Conservation (phyloP, 2,329 filamentous ascomycete genomes). For the Alternaria solani region DNA sequence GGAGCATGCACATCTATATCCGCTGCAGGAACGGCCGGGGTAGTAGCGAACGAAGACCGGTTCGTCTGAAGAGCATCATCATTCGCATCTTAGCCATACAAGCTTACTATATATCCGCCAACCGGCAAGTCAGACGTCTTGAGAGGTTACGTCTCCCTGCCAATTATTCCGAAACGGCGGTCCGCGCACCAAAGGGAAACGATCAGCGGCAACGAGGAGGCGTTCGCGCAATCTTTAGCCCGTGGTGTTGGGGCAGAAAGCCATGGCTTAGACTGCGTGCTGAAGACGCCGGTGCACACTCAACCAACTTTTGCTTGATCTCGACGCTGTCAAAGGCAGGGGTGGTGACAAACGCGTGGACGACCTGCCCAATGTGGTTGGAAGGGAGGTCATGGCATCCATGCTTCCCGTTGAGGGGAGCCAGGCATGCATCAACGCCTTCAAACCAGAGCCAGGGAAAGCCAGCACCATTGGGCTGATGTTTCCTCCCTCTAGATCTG, state of each 20-base stretch:
- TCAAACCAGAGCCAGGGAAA: background rate
- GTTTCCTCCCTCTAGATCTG: conserved; percentile 13
- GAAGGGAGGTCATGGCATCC: conserved; percentile 19
- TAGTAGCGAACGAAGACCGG: conserved; percentile 22
- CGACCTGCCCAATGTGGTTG: conserved; percentile 18
- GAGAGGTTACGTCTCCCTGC: conserved; percentile 12
- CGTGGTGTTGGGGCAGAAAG: conserved; percentile 14
- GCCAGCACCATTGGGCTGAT: conserved; percentile 3
- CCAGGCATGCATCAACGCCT: background rate
- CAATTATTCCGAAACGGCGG: conserved; percentile 37
- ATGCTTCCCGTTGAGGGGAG: conserved; percentile 22
- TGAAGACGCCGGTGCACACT: conserved; percentile 23
- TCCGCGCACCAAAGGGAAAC: conserved; percentile 31
- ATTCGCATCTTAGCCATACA: conserved; percentile 19
- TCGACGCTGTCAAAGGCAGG: conserved; percentile 25
- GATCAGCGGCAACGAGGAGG: conserved; percentile 45
- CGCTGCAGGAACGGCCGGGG: conserved; percentile 20
- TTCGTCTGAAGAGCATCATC: conserved; percentile 19
- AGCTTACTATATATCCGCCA: conserved; percentile 31
- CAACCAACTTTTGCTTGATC: conserved; percentile 29
- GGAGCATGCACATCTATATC: conserved; percentile 18
- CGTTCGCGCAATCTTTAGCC: conserved; percentile 28
- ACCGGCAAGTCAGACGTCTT: conserved; percentile 9
- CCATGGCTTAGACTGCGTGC: background rate
- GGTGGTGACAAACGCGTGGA: conserved; percentile 2